These are phyloP conservation scores for Musa itinerans DNA, from an alignment of 176 grass and related monocot genomes.

Conservation along the genomic window DNA sequence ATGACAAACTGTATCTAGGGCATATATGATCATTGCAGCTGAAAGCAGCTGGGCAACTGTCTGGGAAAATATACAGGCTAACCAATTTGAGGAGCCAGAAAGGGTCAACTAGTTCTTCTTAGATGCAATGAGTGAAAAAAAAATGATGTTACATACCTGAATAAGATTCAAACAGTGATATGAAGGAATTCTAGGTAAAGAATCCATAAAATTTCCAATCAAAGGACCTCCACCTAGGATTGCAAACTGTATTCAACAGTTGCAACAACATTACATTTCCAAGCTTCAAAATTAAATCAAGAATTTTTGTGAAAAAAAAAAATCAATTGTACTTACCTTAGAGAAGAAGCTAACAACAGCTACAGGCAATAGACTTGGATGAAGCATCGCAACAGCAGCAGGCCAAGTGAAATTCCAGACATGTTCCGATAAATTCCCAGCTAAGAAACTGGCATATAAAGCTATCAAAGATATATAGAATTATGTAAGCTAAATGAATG, in stretches of 20 bases:
- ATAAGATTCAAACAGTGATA: conserved; percentile 32
- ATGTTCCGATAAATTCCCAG: conserved; percentile 43
- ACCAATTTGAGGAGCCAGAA: neutral
- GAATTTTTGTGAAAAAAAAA: neutral
- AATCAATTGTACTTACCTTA: conserved; percentile 27
- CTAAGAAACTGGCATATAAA: conserved; percentile 42
- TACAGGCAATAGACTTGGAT: conserved; percentile 46
- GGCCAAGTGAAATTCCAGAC: conserved; percentile 75
- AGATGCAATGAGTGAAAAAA: neutral
- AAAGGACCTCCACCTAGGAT: conserved; percentile 45
- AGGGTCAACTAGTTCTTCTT: neutral
- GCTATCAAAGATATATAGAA: neutral
- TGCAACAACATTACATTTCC: neutral
- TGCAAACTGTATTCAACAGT: conserved; percentile 28
- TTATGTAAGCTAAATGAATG: neutral
- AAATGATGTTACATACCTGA: conserved; percentile 21
- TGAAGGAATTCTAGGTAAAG: conserved; percentile 34
- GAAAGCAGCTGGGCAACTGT: conserved; percentile 40
- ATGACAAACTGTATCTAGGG: conserved; percentile 10
- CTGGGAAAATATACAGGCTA: conserved; percentile 17
- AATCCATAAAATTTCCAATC: conserved; percentile 39
- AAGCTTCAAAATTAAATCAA: neutral
- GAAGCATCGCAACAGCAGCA: conserved; percentile 44
- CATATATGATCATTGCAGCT: conserved; percentile 35
- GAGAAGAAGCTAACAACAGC: conserved; percentile 53